Evolutionary conservation across 371 early-diverging fungal genomes (phyloP).

Genomic region (Circinella umbellata): DNA sequence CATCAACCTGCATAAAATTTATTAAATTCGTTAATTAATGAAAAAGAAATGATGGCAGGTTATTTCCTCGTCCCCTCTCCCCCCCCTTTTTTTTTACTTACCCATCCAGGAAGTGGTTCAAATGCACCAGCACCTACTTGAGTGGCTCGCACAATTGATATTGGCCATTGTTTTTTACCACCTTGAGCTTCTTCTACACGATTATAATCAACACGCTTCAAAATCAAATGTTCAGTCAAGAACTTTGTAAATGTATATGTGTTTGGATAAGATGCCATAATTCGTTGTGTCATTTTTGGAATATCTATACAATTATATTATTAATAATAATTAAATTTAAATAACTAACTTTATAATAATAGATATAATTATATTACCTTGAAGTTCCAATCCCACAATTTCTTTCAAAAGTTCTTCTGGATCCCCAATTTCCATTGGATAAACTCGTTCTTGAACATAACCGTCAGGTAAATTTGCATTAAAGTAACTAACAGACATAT

Average conservation of each 20-base stretch:
- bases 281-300: slow-evolving; percentile 56
- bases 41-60: too few relatives aligned
- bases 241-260: slow-evolving; percentile 69
- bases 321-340: too few relatives aligned
- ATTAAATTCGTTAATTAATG: too few relatives aligned
- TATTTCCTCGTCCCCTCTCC: too few relatives aligned
- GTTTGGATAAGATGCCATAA: slow-evolving; percentile 55
- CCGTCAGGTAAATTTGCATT: slow-evolving; percentile 52
- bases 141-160: slow-evolving; percentile 65
- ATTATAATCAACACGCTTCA: slow-evolving; percentile 59
- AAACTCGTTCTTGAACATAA: slow-evolving; percentile 60
- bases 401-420: slow-evolving; percentile 57
- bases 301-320: slow-evolving; percentile 31
- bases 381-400: slow-evolving; percentile 54
- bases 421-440: slow-evolving; percentile 64
- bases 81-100: slow-evolving; percentile 18
- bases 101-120: slow-evolving; percentile 71
- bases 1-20: slow-evolving; percentile 47
- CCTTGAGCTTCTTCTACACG: slow-evolving; percentile 54
- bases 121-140: slow-evolving; percentile 58
- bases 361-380: slow-evolving; percentile 20
- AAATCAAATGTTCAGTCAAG: slow-evolving; percentile 61
- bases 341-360: background rate
- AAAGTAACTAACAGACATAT: slow-evolving; percentile 52
- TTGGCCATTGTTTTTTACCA: slow-evolving; percentile 54